Conservation (phyloP, 164 flowering plant genomes). For the Magnolia officinalis region DNA sequence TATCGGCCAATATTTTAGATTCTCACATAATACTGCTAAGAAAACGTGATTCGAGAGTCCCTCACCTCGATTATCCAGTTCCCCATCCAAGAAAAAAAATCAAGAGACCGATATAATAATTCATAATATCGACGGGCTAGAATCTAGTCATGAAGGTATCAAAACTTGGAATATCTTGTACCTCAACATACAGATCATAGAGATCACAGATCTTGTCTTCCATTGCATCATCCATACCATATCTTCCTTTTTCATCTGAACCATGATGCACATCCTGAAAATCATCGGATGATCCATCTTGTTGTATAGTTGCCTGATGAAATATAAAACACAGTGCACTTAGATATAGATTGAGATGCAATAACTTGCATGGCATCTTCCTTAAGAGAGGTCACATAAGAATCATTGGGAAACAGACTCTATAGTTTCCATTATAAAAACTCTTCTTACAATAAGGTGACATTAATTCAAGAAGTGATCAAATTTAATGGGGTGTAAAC, state of each 20-base stretch:
- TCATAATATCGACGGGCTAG: not conserved
- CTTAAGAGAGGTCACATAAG: too few species aligned
- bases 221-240: conserved; percentile 59
- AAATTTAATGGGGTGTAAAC: not conserved
- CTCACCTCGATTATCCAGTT: too few species aligned
- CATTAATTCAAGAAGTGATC: not conserved
- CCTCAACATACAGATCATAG: conserved; percentile 91
- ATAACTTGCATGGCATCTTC: too few species aligned
- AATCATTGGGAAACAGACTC: not conserved
- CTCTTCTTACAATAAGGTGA: not conserved
- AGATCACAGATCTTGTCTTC: conserved; percentile 96
- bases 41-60: too few species aligned
- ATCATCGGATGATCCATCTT: conserved; percentile 60
- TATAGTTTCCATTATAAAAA: not conserved
- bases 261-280: conserved; percentile 42
- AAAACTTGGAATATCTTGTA: conserved; percentile 17
- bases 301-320: conserved; percentile 51
- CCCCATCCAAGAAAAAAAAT: conserved; percentile 36
- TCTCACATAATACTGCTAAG: too few species aligned
- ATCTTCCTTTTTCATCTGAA: conserved; percentile 56
- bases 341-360: not conserved
- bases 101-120: not conserved
- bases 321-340: not conserved
- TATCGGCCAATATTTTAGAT: too few species aligned
- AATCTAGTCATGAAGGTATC: not conserved